Conservation (phyloP, 2,329 filamentous ascomycete genomes). For the Arthrobotrys sphaeroides region DNA sequence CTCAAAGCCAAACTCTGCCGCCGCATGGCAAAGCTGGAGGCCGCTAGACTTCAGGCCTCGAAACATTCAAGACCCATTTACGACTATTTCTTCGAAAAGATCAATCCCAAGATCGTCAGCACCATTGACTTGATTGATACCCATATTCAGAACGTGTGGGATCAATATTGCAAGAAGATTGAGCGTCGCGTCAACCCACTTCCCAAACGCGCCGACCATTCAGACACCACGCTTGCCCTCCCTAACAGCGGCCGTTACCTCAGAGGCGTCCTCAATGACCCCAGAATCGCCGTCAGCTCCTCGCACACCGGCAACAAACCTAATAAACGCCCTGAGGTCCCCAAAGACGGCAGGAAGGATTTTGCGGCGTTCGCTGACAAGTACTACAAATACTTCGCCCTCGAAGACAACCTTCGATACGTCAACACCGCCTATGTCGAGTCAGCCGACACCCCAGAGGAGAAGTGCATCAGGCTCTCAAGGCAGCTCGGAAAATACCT, state of each 20-base stretch:
- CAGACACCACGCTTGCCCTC: conserved; percentile 61
- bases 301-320: conserved; percentile 44
- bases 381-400: conserved; percentile 40
- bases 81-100: conserved; percentile 57
- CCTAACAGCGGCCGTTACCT: conserved; percentile 62
- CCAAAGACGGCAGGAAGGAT: conserved; percentile 24
- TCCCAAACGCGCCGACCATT: conserved; percentile 59
- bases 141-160: conserved; percentile 61
- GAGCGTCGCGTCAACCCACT: conserved; percentile 63
- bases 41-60: conserved; percentile 58
- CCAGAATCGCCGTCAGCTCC: conserved; percentile 35
- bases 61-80: conserved; percentile 53
- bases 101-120: conserved; percentile 58
- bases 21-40: conserved; percentile 69
- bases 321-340: conserved; percentile 44
- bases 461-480: conserved; percentile 59
- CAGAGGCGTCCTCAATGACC: conserved; percentile 38
- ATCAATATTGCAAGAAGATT: conserved; percentile 61
- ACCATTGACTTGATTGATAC: conserved; percentile 59
- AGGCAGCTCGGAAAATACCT: conserved; percentile 61
- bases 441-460: conserved; percentile 54
- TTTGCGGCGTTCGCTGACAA: conserved; percentile 47
- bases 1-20: conserved; percentile 68
- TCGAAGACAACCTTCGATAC: conserved; percentile 20
- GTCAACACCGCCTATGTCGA: not conserved